Percentiles rank a stretch among this genome's conserved stretches.
Evolutionary conservation across 2,329 filamentous ascomycete species (phyloP).

Genomic region (Paecilomyces fulvus): DNA sequence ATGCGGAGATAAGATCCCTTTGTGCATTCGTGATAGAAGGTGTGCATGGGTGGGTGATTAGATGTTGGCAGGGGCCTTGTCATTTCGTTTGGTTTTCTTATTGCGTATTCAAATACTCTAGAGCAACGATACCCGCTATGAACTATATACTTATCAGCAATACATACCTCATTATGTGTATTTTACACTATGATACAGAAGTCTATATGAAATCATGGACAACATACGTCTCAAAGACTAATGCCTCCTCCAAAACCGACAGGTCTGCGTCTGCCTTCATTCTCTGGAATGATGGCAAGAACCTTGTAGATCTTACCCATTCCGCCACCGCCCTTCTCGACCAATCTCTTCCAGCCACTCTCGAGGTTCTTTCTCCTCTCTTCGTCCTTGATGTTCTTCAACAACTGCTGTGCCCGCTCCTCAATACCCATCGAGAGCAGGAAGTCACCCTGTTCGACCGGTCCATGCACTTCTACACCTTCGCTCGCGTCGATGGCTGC

Average conservation of each 20-base stretch:
- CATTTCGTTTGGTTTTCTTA: background rate
- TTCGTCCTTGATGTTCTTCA: slow-evolving; percentile 42
- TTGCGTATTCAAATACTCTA: background rate
- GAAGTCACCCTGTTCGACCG: slow-evolving; percentile 76
- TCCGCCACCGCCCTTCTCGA: slow-evolving; percentile 72
- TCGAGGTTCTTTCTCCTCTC: slow-evolving; percentile 56
- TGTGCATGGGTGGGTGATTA: background rate
- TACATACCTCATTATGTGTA: slow-evolving; percentile 3
- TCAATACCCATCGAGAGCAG: slow-evolving; percentile 72
- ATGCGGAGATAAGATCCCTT: background rate
- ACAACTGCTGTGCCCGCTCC: slow-evolving; percentile 63
- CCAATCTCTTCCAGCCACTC: slow-evolving; percentile 67
- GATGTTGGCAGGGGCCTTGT: background rate
- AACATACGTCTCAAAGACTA: slow-evolving; percentile 5
- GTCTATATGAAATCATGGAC: slow-evolving; percentile 5
- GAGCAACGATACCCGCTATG: slow-evolving; percentile 3
- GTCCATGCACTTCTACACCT: slow-evolving; percentile 84
- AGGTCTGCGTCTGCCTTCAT: slow-evolving; percentile 62
- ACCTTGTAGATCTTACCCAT: slow-evolving; percentile 97
- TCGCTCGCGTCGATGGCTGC: slow-evolving; percentile 65
- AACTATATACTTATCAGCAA: background rate
- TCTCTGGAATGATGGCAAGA: slow-evolving; percentile 80
- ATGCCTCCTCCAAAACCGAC: slow-evolving; percentile 80
- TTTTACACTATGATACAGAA: slow-evolving; percentile 3
- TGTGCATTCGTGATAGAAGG: background rate